Evolutionary conservation across 257 asterid species (phyloP), one percentile per base, ranked within the genome.

Genomic region (Cinchona pubescens): DNA sequence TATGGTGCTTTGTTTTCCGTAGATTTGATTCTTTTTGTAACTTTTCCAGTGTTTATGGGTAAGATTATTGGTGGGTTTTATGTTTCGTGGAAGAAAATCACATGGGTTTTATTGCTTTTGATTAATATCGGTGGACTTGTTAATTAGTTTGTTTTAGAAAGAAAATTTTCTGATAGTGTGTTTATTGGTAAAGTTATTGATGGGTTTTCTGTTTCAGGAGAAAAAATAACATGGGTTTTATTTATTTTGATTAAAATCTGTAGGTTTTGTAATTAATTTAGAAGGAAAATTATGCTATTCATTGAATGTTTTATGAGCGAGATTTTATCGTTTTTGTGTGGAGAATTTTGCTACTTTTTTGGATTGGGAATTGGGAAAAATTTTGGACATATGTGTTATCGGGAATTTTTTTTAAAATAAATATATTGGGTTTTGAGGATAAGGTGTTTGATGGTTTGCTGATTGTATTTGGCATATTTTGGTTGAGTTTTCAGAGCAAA

Each of bases 401-500:
- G 55, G 25, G 15, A 45, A 51, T 40, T n/a, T n/a, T n/a, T n/a
- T n/a, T n/a, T n/a, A n/a, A n/a, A n/a, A n/a, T n/a, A n/a, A n/a
- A n/a, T n/a, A n/a, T n/a, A n/a, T n/a, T n/a, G 45, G 25, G 55
- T 64, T 42, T 64, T 27, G 11, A 7, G 55, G 42, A 25, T 35
- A 69, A 18, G 43, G 30, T 27, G 48, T 61, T 35, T 59, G 51
- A 58, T 14, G 14, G 27, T 45, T n/a, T 55, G 66, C 53, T 73
- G 56, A 48, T 23, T 40, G 49, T 62, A 29, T 69, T 16, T 43
- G 55, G 76, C 68, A 65, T 43, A 19, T 68, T 72, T 69, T 37
- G 59, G 55, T 67, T 73, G 78, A 68, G 68, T 65, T 76, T 77
- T 73, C 85, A 94, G 97, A 84, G 88, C 74, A 91, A 87, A 79